Percentiles rank a stretch among this genome's conserved stretches.
Evolutionary conservation across 306 rosid species (phyloP).

Genomic region (Vigna hirtella): DNA sequence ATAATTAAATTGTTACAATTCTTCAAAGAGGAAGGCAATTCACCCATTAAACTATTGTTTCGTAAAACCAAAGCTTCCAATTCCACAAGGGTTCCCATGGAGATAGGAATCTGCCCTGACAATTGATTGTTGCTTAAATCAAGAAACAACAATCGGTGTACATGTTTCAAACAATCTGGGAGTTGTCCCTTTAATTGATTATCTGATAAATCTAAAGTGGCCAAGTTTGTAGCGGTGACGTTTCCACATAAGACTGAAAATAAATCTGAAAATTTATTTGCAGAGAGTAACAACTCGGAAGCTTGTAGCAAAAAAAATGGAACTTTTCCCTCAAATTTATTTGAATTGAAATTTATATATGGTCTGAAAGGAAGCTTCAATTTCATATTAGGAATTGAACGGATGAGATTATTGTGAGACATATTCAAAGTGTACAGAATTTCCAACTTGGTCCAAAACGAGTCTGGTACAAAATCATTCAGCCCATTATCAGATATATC

Average conservation of each 20-base stretch:
- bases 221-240: background rate
- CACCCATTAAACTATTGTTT: constrained; percentile 34
- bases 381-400: background rate
- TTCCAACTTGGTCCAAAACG: background rate
- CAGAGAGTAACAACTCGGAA: background rate
- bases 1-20: background rate
- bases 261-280: background rate
- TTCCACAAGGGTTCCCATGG: constrained; percentile 11
- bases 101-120: constrained; percentile 22
- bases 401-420: background rate
- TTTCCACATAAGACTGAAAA: background rate
- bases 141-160: background rate
- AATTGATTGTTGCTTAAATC: background rate
- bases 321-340: background rate
- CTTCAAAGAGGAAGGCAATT: constrained; percentile 30
- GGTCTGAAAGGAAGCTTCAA: background rate
- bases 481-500: background rate
- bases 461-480: background rate
- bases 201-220: background rate
- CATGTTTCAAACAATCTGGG: background rate
- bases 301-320: background rate
- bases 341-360: background rate
- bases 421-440: background rate
- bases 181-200: background rate
- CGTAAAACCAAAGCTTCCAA: constrained; percentile 14